Evolutionary conservation across 176 grass and related monocot species (phyloP).

Genomic region (Hordeum vulgare): MorexV3_pseudomolecules_assembly NC_058520.1:594960366-594960865

Average conservation of each 20-base stretch:
- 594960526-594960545: not conserved
- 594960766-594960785: slow-evolving; percentile 63
- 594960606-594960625: not conserved
- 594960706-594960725: slow-evolving; percentile 5
- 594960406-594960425: slow-evolving; percentile 3
- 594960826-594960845: slow-evolving; percentile 51
- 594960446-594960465: not conserved
- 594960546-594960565: not conserved
- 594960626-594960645: not conserved
- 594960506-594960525: not conserved
- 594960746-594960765: slow-evolving; percentile 68
- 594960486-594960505: not conserved
- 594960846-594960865: slow-evolving; percentile 63
- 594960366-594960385: not conserved
- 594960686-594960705: not conserved
- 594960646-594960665: not conserved
- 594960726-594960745: slow-evolving; percentile 63
- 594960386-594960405: slow-evolving; percentile 3
- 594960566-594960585: not conserved
- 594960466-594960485: not conserved
- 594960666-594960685: slow-evolving; percentile 2
- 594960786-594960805: slow-evolving; percentile 73
- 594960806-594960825: slow-evolving; percentile 55
- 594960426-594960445: slow-evolving; percentile 4
- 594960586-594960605: not conserved